Base-by-base conservation (phyloP, 2,329 filamentous ascomycete genomes). In the Fusarium sp. region DNA sequence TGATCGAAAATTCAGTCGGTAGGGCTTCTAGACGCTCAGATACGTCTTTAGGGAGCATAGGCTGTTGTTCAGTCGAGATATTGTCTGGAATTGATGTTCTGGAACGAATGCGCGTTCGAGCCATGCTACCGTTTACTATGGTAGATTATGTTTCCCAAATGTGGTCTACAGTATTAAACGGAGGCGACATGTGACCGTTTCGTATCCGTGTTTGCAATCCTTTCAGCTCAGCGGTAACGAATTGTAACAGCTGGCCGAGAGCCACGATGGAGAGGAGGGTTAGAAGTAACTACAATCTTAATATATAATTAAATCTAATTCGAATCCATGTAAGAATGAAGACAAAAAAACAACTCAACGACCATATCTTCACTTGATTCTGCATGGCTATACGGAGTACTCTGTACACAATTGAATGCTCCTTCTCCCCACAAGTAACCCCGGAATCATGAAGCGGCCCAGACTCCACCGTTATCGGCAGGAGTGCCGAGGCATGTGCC, bases 401-500 rank as follows among this genome's bases (percentile, higher is more conserved):
- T 23, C 23, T 23, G 23, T 37, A 17, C n/a, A 37, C 17, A n/a
- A 37, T 37, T 10, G 8, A 37, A 37, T 37, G 17, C 17, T n/a
- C 33, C 40, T 25, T 11, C 33, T 48, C 59, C 53, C 65, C 58
- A n/a, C 61, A 66, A 40, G 41, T 33, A 60, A 55, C 56, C 62
- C 62, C 54, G 23, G 52, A 51, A 46, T 41, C 37, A 44, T 37
- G 20, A 63, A 52, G 57, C 25, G 19, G 27, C 35, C 20, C 22
- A 43, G 14, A 20, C 54, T 61, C 63, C 57, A 72, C 71, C 71
- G 67, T 74, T 71, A 55, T 66, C 68, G 66, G 60, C 53, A 46
- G 41, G 49, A 46, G 43, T 70, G 52, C 72, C 72, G 72, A 74
- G 72, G 72, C 72, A 74, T 71, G 71, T 75, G 72, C 51, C 61